Evolutionary conservation across 495 filamentous ascomycete species (phyloP), one percentile per base, ranked within the genome.

Genomic region (Choiromyces venosus): DNA sequence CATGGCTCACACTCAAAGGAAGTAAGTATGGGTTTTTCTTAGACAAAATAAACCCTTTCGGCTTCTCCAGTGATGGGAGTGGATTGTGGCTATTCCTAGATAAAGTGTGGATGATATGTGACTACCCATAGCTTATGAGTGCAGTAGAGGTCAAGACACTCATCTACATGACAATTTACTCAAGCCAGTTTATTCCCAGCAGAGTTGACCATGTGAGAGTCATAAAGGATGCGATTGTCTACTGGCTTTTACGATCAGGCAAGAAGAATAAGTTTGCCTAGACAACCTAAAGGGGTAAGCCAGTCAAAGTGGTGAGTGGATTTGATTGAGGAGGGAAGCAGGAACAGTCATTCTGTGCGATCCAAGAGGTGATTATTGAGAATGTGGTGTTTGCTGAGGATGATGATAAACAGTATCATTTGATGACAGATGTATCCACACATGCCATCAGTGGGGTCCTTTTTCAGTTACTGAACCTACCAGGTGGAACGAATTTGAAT

Each of bases 331-430:
- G 21, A 3, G 5, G 38, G 4, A 0, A 10, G 0, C 73, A 74
- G 0, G 21, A 74, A 0, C 12, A 16, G 0, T 65, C 42, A 14
- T 71, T 74, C 5, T 0, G 9, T 0, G 19, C 65, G 7, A 61
- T 74, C 6, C 71, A 74, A 1, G 0, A 46, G 19, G 42, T 39
- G 1, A 71, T 74, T 2, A 29, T 4, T 0, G 52, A 10, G 70
- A 56, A 66, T 9, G 66, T 52, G 18, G 16, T 25, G n/a, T 12
- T 8, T 14, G 7, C 16, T n/a, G n/a, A n/a, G n/a, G n/a, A n/a
- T n/a, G n/a, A n/a, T n/a, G n/a, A n/a, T n/a, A n/a, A n/a, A n/a
- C 70, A 72, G 40, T 72, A 72, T 66, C 70, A 72, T 29, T 8
- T 72, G 33, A 18, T 56, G 4, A 38, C 35, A 14, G 56, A 72